Evolutionary conservation across 2,329 filamentous ascomycete species (phyloP), one percentile per base, ranked within the genome.

Genomic region (Fusarium sp.): DNA sequence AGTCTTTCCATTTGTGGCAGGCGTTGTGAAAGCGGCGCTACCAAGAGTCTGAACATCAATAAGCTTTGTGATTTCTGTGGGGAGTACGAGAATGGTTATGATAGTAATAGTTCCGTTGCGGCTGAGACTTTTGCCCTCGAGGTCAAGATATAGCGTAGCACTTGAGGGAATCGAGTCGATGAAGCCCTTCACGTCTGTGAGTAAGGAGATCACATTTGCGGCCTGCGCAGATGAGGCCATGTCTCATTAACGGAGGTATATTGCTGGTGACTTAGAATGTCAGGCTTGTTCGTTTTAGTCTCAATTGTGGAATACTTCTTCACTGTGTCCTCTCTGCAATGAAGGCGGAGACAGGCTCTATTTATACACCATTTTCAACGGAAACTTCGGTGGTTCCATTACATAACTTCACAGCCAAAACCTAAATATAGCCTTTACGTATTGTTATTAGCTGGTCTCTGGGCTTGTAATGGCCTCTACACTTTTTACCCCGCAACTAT

Each of bases 221-320:
- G 5, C 16, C 6, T 25, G 4, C 5, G 11, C 8, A 10, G 47
- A 25, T 15, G 30, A 35, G 8, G n/a, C 18, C 18, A 52, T 52
- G 6, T 32, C 10, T 49, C 4, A 32, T n/a, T 9, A 8, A n/a
- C 16, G 30, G 9, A 28, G 9, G 13, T 9, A n/a, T 16, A 1
- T 21, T 25, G 32, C 11, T 9, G 9, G 21, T 25, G 5, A 25
- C 2, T 8, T 13, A 15, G 9, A 6, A 25, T 25, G 12, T 5
- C 7, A 6, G 25, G 8, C 6, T 16, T 18, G 42, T 16, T 25
- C 13, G 15, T 18, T 18, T 25, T 44, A 33, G 4, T 35, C 9
- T 7, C 3, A 19, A 18, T 3, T 19, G 8, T 25, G 4, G 9
- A 25, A 11, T 11, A 2, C 4, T 11, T 25, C 6, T 21, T 3